A percentile compares a stretch with the other conserved stretches of the same genome.
Conservation (phyloP, 2,329 filamentous ascomycete genomes). For the Cladophialophora chaetospira region DNA sequence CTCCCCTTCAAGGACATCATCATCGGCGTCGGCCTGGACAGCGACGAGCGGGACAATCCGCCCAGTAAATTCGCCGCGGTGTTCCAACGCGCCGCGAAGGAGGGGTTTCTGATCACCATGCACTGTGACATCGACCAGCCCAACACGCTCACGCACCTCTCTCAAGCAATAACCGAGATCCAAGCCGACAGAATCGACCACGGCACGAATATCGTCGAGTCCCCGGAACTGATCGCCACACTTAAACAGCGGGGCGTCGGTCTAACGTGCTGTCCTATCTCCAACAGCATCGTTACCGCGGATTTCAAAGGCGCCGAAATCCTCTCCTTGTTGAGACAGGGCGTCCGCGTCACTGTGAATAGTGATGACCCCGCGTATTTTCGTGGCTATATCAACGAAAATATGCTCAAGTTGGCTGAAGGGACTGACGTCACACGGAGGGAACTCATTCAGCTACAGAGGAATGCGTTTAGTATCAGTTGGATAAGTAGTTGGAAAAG, state of each 20-base stretch:
- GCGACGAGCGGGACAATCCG: conserved; percentile 32
- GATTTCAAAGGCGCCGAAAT: conserved; percentile 32
- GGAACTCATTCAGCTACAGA: conserved; percentile 30
- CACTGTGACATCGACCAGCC: conserved; percentile 57
- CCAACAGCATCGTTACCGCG: conserved; percentile 30
- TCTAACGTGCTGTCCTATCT: conserved; percentile 33
- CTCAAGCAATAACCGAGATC: conserved; percentile 36
- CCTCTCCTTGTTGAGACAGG: conserved; percentile 23
- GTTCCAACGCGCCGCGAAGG: conserved; percentile 33
- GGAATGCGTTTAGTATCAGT: conserved; percentile 31
- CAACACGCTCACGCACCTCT: conserved; percentile 49
- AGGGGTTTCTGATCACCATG: conserved; percentile 51
- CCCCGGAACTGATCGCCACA: conserved; percentile 20
- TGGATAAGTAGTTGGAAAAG: conserved; percentile 32
- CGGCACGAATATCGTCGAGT: conserved; percentile 32
- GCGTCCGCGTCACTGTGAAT: conserved; percentile 33
- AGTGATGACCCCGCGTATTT: conserved; percentile 35
- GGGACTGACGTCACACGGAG: conserved; percentile 21
- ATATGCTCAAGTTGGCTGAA: conserved; percentile 28
- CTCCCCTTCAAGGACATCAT: conserved; percentile 32
- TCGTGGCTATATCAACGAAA: conserved; percentile 31
- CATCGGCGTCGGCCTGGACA: conserved; percentile 34
- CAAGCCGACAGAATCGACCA: conserved; percentile 34
- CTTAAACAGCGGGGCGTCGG: conserved; percentile 24
- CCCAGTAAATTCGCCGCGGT: conserved; percentile 32